Evolutionary conservation across 345 rosid genomes (phyloP).

Genomic region (Fremontodendron californicum): DNA sequence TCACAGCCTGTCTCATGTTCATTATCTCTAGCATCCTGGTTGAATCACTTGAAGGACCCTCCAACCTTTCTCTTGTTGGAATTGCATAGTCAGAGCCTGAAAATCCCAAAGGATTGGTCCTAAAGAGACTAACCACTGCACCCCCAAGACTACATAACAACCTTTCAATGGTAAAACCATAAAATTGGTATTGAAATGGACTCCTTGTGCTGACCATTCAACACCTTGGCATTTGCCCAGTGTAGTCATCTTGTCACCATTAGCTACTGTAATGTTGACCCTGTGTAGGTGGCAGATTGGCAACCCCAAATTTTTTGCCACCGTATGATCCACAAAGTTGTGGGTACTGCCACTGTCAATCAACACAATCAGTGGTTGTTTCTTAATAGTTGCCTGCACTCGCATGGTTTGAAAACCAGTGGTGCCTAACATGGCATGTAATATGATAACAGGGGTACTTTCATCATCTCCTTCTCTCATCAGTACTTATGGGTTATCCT

Average conservation of each 20-base stretch:
- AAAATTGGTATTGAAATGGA: background rate
- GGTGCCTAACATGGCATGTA: background rate
- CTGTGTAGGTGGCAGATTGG: too few species aligned
- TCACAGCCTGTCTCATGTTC: too few species aligned
- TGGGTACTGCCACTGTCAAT: background rate
- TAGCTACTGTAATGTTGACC: too few species aligned
- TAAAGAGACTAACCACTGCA: background rate
- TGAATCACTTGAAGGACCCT: too few species aligned
- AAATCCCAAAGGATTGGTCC: background rate
- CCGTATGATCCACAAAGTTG: background rate
- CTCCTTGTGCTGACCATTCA: fast-evolving
- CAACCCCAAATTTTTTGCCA: background rate
- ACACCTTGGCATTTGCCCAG: background rate
- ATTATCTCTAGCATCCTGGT: too few species aligned
- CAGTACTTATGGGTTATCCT: too few species aligned
- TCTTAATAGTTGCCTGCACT: background rate
- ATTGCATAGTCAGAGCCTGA: background rate
- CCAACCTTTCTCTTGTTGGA: fast-evolving
- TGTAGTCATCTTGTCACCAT: background rate
- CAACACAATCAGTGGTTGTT: background rate
- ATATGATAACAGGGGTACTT: too few species aligned
- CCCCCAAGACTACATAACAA: background rate
- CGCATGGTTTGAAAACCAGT: background rate
- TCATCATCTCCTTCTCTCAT: too few species aligned
- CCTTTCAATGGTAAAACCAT: background rate